phyloP scores from a whole-genome alignment of 352 stramenopile species.

The Pythium brassicae region DNA sequence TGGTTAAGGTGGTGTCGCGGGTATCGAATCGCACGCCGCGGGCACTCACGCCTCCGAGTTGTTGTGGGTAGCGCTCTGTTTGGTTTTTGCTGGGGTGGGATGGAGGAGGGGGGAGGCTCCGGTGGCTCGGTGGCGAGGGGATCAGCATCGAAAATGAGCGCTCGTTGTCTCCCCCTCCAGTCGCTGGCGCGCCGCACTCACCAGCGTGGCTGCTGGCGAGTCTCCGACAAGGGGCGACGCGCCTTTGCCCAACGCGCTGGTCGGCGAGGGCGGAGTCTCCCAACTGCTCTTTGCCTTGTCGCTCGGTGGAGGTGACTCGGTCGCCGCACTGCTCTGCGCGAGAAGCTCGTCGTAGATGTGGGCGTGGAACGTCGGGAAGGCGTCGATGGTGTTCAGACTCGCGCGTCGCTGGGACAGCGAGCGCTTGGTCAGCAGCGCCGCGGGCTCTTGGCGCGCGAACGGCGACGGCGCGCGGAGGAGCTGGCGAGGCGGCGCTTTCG shows the following conservation, averaged over 20 bases:
- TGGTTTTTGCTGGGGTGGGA: no score
- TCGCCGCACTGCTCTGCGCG: neutral
- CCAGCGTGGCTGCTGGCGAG: conserved; percentile 21
- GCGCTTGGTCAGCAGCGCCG: neutral
- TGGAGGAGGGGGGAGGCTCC: no score
- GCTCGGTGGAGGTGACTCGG: conserved; percentile 5
- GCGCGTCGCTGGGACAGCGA: conserved; percentile 7
- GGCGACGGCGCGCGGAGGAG: conserved; percentile 29
- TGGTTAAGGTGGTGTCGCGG: no score
- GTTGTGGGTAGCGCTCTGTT: no score
- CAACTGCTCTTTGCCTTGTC: neutral
- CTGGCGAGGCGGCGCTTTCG: conserved; percentile 24
- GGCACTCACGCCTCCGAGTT: no score
- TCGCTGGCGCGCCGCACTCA: conserved; percentile 34
- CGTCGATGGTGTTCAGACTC: conserved; percentile 9
- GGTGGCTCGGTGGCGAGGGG: neutral
- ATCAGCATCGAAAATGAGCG: neutral
- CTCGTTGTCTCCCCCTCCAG: conserved; percentile 15
- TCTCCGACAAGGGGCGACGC: conserved; percentile 25
- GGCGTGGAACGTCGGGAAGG: conserved; percentile 30
- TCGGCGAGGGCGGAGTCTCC: conserved; percentile 3
- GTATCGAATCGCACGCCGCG: no score
- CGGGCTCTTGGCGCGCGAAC: conserved; percentile 1
- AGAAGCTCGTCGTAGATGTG: conserved; percentile 26
- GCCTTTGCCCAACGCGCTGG: conserved; percentile 12